Evolutionary conservation across 2,329 filamentous ascomycete genomes (phyloP), one percentile per base, ranked within the genome.

Genomic region (Aureobasidium zeae): DNA sequence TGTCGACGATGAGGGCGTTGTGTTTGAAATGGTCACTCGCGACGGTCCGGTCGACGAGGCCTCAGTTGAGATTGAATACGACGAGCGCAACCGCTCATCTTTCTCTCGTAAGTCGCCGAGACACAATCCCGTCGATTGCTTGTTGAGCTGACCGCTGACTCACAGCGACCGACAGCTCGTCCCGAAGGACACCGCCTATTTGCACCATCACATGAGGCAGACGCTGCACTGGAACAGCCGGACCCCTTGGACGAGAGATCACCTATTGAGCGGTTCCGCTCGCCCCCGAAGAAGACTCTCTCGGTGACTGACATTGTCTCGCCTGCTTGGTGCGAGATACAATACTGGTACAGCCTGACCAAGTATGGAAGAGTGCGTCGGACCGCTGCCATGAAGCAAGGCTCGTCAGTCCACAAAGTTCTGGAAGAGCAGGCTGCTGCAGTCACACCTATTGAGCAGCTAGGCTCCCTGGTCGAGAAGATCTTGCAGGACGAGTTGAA

Each of bases 291-390:
- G 56, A 89, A 86, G 57, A 78, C 84, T 0, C 72, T 96, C 6
- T 86, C 84, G 0, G 91, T 96, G 1, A 87, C 85, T 2, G 91
- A 98, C 61, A 66, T 96, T 17, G 78, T 88, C 0, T 83, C 86
- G 1, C 88, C 88, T 2, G 81, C 88, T 6, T 98, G 91, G 91
- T 98, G 91, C 61, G 89, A 98, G 63, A 63, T 96, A 47, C 88
- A 96, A 60, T 93, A 94, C 56, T 87, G 79, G 70, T 95, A 93
- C 64, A 85, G 79, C 0, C 71, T 98, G 44, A 84, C 80, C 3
- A 79, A 77, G 44, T 77, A 81, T 56, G 91, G 89, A 1, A 76
- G 76, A 46, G 88, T 83, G 58, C 81, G 75, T 43, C 71, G 71
- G 24, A 96, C 88, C 1, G 63, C 74, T 2, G 86, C 86, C 0